These are phyloP conservation scores for Sclerotinia nivalis DNA, from an alignment of 2,329 filamentous ascomycete genomes.

Conservation along the genomic window DNA sequence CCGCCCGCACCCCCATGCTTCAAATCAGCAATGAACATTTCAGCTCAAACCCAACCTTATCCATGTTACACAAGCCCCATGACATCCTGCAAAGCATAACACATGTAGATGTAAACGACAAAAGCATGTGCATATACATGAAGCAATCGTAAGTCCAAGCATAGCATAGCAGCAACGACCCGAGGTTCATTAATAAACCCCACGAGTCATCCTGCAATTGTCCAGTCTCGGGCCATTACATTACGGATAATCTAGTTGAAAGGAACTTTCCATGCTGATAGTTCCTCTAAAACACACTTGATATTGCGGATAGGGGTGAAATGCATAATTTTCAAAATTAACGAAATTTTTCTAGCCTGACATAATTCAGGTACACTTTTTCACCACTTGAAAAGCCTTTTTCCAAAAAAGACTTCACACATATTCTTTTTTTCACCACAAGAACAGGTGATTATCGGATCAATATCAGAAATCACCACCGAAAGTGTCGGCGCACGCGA, in stretches of 20 bases:
- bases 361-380: neutral
- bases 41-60: neutral
- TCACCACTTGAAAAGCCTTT: neutral
- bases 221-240: neutral
- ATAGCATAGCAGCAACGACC: neutral
- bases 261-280: neutral
- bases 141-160: neutral
- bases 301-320: neutral
- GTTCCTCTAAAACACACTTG: too few species aligned
- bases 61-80: neutral
- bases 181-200: neutral
- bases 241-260: neutral
- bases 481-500: neutral
- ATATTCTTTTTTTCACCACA: neutral
- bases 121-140: constrained; percentile 4
- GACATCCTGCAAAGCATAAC: neutral
- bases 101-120: neutral
- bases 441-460: neutral
- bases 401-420: neutral
- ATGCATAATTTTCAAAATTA: neutral
- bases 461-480: neutral
- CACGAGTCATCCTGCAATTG: neutral
- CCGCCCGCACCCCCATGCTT: neutral
- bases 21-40: neutral
- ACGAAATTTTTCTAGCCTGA: neutral